Base-by-base conservation (phyloP, 129 eudicot species). In the Flaveria ramosissima region DNA sequence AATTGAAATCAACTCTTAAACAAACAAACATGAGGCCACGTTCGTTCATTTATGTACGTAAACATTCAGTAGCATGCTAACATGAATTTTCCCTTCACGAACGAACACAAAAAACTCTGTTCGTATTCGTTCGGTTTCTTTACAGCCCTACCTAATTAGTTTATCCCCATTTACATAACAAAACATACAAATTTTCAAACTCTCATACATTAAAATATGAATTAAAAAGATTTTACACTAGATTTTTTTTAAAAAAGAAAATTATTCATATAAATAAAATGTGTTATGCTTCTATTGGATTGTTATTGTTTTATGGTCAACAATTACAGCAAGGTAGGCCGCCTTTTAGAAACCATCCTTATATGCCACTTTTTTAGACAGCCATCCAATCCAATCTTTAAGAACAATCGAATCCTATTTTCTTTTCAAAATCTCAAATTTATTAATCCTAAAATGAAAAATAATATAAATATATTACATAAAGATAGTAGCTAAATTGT, bases 311-410 rank as follows among this genome's bases (percentile, higher is more conserved):
- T 15, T 41, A 7, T 24, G 62, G 82, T 78, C 82, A 78, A 61
- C 62, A 78, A 70, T 45, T 19, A 4, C 82, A 57, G 42, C 82
- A 69, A 23, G 62, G 82, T 69, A 69, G 76, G 51, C 42, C 24
- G 42, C 48, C 76, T 69, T 77, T 55, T 56, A 57, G 59, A 77
- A 68, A 41, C 43, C 43, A 56, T 55, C 27, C 70, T 3, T 19
- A 53, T 3, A 56, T 78, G 17, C 43, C 30, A 17, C 71, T 48
- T 60, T 74, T 63, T 16, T 1, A 48, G 65, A 30, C 32, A 17
- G 65, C 48, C n/a, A 19, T 76, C 72, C 50, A 47, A 19, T 76
- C 72, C 50, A 47, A 63, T 30, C 48, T 76, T 20, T 27, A 52
- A 65, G 15, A 76, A 76, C 39, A 50, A 13, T 27, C 51, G 52